Base-by-base conservation (phyloP, 1,284 basidiomycete species). In the Paramarasmius palmivorus region DNA sequence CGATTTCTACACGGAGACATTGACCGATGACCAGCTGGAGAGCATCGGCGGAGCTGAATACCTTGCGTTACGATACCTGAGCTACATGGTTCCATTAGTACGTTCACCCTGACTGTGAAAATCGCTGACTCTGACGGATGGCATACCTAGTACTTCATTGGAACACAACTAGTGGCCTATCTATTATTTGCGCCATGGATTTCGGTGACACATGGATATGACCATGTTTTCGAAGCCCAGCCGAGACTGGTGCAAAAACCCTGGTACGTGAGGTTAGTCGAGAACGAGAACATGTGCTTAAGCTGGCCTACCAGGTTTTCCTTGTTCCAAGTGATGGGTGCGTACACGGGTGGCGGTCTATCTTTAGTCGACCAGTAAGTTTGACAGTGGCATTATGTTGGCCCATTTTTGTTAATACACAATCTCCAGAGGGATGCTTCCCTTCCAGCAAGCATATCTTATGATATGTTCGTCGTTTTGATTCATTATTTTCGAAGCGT, bases 1-100 rank as follows among this genome's bases (percentile, higher is more conserved):
- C 20, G 77, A 85, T 58, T 92, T 95, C 65, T 76, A 82, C 48
- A 84, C 62, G 69, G 90, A 68, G 73, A 82, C 61, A 71, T 79
- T 75, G 80, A 86, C 68, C 2, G 79, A 80, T 55, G 87, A 90
- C 10, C 83, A 93, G 67, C 68, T 91, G 53, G 89, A 92, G 61
- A 80, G 87, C 65, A 73, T 93, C n/a, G 90, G 91, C 2, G 91
- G 92, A 0, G 83, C 89, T 29, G 92, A 95, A 71, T 93, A 88
- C 67, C 72, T 84, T 8, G 88, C 86, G 4, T 67, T 90, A 56
- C 74, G 77, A 57, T 61, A 77, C 47, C 64, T 82, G 58, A 78
- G 73, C 53, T 80, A 75, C 62, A 58, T 81, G 9, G 72, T 81
- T 10, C 77, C 79, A 26, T 37, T 65, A 15, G 79, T 81, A 56